Conservation (phyloP, 2,329 filamentous ascomycete genomes). For the Helotiales sp. region DNA sequence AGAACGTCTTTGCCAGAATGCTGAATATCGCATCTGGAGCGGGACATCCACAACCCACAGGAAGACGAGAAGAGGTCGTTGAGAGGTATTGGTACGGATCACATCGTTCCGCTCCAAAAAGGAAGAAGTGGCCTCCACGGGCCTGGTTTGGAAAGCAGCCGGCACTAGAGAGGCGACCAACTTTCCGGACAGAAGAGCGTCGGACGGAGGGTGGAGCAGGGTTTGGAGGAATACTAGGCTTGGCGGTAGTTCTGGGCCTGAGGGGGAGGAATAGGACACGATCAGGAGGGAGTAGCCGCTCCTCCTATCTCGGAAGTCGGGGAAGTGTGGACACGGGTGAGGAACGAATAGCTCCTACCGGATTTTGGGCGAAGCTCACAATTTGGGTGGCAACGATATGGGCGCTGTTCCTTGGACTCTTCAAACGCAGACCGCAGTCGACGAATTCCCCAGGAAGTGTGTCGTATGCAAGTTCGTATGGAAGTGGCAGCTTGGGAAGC, state of each 20-base stretch:
- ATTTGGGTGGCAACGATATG: not conserved
- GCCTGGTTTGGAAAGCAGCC: slow-evolving; percentile 6
- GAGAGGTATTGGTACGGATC: slow-evolving; percentile 1
- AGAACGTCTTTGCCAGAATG: not conserved
- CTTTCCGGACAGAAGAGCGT: not conserved
- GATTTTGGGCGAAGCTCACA: not conserved
- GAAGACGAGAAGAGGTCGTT: not conserved
- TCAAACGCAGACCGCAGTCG: not conserved
- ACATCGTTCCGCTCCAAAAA: not conserved
- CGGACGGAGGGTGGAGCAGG: not conserved
- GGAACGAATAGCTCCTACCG: not conserved
- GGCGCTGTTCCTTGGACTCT: not conserved
- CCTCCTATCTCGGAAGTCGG: not conserved
- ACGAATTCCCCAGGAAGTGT: not conserved
- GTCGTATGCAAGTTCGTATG: not conserved
- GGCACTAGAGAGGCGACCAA: not conserved
- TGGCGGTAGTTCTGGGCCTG: not conserved
- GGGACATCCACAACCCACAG: not conserved
- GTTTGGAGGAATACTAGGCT: not conserved
- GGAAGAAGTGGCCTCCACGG: not conserved
- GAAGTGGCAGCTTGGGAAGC: not conserved
- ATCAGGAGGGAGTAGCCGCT: not conserved
- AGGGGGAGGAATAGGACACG: not conserved
- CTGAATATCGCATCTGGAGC: not conserved
- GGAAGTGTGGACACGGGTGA: not conserved